Conservation (phyloP, 2,329 filamentous ascomycete species). For the Xylariomycetidae sp. region DNA sequence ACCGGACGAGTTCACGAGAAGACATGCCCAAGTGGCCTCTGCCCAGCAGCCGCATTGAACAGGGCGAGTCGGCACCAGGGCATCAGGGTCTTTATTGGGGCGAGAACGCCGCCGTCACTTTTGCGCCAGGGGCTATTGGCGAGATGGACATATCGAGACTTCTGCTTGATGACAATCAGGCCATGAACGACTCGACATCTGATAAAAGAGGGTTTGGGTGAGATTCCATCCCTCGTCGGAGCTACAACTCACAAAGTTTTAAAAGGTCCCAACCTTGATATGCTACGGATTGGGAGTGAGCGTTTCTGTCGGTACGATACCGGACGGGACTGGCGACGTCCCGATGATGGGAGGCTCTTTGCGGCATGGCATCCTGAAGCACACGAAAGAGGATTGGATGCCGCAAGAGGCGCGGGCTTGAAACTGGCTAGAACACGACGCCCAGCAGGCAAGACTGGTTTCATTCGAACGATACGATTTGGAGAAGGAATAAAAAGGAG, state of each 20-base stretch:
- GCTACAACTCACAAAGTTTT: too few relatives aligned
- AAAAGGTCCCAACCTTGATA: too few relatives aligned
- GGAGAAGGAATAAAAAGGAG: slow-evolving; percentile 6
- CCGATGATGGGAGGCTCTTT: too few relatives aligned
- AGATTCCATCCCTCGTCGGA: slow-evolving; percentile 3
- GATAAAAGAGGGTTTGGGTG: slow-evolving; percentile 25
- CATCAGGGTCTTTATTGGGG: slow-evolving; percentile 38
- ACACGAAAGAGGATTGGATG: too few relatives aligned
- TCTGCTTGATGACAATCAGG: slow-evolving; percentile 46
- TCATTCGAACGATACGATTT: slow-evolving; percentile 3
- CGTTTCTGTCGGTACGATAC: too few relatives aligned
- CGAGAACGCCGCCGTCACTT: slow-evolving; percentile 27
- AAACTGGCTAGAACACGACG: too few relatives aligned
- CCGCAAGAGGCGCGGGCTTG: too few relatives aligned
- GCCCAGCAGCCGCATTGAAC: slow-evolving; percentile 22
- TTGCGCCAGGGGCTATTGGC: slow-evolving; percentile 34
- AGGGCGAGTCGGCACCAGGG: slow-evolving; percentile 29
- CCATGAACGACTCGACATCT: slow-evolving; percentile 14
- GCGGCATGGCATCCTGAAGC: too few relatives aligned
- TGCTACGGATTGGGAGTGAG: too few relatives aligned
- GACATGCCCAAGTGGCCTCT: slow-evolving; percentile 40
- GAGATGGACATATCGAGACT: slow-evolving; percentile 60
- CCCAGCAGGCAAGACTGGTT: too few relatives aligned
- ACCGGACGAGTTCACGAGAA: slow-evolving; percentile 37
- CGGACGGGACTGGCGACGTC: too few relatives aligned